These are phyloP conservation scores for Phytophthora rubi DNA, from an alignment of 352 stramenopile genomes.

Conservation along the genomic window DNA sequence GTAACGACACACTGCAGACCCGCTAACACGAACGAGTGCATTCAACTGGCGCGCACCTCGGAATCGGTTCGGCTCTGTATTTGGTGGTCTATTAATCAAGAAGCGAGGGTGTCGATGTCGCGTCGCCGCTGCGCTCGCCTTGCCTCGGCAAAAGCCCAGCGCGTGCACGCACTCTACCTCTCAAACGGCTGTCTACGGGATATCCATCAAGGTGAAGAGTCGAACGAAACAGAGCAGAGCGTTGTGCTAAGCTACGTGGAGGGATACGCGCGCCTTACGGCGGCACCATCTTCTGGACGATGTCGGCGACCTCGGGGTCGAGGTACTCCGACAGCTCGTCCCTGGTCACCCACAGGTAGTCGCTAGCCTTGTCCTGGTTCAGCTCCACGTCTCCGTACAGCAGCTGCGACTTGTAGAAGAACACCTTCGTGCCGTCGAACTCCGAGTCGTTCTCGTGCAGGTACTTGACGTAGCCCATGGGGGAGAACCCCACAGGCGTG, in stretches of 20 bases:
- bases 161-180: slow-evolving; percentile 12
- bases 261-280: slow-evolving; percentile 24
- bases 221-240: slow-evolving; percentile 29
- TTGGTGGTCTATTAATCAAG: slow-evolving; percentile 32
- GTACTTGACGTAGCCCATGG: slow-evolving; percentile 80
- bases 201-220: slow-evolving; percentile 27
- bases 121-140: neutral
- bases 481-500: slow-evolving; percentile 71
- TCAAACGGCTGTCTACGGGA: slow-evolving; percentile 28
- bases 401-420: slow-evolving; percentile 88
- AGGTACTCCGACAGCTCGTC: slow-evolving; percentile 82
- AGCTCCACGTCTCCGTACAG: slow-evolving; percentile 64
- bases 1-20: slow-evolving; percentile 12
- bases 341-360: slow-evolving; percentile 87
- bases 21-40: slow-evolving; percentile 18
- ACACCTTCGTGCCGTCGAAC: slow-evolving; percentile 85
- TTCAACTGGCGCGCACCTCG: slow-evolving; percentile 1
- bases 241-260: slow-evolving; percentile 18
- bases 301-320: slow-evolving; percentile 64
- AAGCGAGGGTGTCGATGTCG: slow-evolving; percentile 4
- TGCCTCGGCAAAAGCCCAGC: slow-evolving; percentile 1
- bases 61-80: slow-evolving; percentile 33
- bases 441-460: slow-evolving; percentile 58
- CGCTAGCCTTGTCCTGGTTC: slow-evolving; percentile 61
- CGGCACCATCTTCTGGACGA: slow-evolving; percentile 86